These are phyloP conservation scores for Vigna radiata DNA, from an alignment of 306 rosid species.

Conservation along the genomic window DNA sequence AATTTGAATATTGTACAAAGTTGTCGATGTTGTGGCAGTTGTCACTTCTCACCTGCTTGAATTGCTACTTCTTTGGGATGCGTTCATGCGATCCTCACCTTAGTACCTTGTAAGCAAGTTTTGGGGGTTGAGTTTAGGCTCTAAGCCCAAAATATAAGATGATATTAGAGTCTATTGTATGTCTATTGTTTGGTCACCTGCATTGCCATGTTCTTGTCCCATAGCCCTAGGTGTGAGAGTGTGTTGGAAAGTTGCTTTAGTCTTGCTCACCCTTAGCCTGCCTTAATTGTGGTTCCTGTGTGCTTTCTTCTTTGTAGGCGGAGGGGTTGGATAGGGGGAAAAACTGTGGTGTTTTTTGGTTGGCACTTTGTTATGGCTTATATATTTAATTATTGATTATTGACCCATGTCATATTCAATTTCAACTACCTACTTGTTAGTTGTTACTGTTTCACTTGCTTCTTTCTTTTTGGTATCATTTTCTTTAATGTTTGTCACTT, in stretches of 20 bases:
- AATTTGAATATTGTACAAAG: background rate
- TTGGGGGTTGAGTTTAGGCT: background rate
- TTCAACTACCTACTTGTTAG: background rate
- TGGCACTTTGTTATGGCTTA: constrained; percentile 6
- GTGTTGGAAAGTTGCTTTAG: background rate
- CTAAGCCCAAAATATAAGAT: background rate
- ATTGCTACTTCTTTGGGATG: background rate
- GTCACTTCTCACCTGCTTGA: background rate
- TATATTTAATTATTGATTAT: background rate
- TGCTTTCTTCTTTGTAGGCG: background rate
- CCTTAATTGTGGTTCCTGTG: background rate
- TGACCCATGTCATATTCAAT: background rate
- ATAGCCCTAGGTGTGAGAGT: background rate
- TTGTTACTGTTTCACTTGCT: constrained; percentile 24
- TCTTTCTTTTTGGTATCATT: constrained; percentile 6
- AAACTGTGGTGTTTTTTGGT: background rate
- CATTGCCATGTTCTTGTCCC: background rate
- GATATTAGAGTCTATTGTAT: background rate
- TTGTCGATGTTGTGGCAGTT: background rate
- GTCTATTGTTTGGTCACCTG: background rate
- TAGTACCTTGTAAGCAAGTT: too few species aligned
- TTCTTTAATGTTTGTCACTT: constrained; percentile 6
- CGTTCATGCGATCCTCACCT: background rate
- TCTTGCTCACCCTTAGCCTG: background rate
- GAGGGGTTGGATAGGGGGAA: background rate